Percentiles rank a stretch among this genome's conserved stretches.
Conservation (phyloP, 495 filamentous ascomycete genomes). For the Daldinia childiae region DNA sequence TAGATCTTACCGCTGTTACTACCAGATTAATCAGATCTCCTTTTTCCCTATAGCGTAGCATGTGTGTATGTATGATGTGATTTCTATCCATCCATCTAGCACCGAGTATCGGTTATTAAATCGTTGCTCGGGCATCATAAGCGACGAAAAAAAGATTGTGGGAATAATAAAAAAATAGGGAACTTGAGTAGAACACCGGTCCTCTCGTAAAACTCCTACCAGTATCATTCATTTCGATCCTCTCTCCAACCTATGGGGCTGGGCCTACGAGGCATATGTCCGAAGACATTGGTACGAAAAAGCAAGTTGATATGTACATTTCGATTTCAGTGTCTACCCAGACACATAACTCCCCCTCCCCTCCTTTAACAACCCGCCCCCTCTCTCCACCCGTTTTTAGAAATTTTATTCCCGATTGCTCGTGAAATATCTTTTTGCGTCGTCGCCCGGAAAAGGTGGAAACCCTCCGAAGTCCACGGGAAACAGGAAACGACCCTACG, state of each 20-base stretch:
- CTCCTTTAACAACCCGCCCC: background rate
- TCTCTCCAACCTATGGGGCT: conserved; percentile 9
- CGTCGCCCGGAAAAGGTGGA: conserved; percentile 19
- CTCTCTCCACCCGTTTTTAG: conserved; percentile 3
- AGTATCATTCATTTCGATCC: conserved; percentile 27
- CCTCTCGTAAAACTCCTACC: conserved; percentile 22
- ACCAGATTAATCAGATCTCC: too few species aligned
- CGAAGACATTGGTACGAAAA: conserved; percentile 21
- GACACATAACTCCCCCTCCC: conserved; percentile 1
- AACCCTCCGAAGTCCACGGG: conserved; percentile 17
- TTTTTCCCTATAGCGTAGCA: too few species aligned
- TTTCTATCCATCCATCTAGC: background rate
- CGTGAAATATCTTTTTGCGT: conserved; percentile 26
- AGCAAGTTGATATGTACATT: conserved; percentile 33
- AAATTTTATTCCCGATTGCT: conserved; percentile 35
- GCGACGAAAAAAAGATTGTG: background rate
- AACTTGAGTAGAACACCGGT: conserved; percentile 24
- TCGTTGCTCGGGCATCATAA: background rate
- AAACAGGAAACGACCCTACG: conserved; percentile 23
- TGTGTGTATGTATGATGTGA: background rate
- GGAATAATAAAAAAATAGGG: background rate
- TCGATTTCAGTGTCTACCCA: conserved; percentile 13
- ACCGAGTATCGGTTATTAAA: background rate
- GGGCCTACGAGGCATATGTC: background rate
- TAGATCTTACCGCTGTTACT: background rate